A percentile compares a stretch with the other conserved stretches of the same genome.
These are phyloP conservation scores for Hypholoma fasciculare DNA, from an alignment of 768 basidiomycete species.

Conservation along the genomic window DNA sequence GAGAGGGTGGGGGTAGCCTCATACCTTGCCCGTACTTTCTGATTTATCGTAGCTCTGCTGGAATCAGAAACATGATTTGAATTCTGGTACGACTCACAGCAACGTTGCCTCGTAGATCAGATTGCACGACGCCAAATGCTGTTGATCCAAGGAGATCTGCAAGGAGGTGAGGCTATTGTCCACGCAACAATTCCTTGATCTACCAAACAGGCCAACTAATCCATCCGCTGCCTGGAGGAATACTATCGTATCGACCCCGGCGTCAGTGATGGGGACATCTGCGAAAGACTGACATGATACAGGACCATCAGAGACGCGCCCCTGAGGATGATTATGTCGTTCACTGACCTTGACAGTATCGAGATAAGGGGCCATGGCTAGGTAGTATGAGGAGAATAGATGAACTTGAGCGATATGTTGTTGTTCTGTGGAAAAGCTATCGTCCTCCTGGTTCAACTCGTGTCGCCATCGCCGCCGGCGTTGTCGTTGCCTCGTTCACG, in stretches of 20 bases:
- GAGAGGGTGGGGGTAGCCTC: conserved; percentile 64
- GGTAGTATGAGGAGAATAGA: neutral
- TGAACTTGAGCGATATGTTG: conserved; percentile 4
- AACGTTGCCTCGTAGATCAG: conserved; percentile 91
- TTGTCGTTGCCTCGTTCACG: neutral
- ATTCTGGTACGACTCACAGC: conserved; percentile 46
- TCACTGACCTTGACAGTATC: conserved; percentile 61
- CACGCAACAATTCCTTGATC: conserved; percentile 18
- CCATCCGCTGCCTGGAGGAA: conserved; percentile 92
- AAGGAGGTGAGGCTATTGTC: neutral
- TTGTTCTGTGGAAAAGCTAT: neutral
- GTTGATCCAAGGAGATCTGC: conserved; percentile 83
- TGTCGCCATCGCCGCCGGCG: neutral
- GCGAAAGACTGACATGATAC: conserved; percentile 76
- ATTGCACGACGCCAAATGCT: conserved; percentile 82
- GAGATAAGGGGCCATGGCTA: conserved; percentile 73
- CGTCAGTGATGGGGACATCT: conserved; percentile 83
- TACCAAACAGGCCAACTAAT: conserved; percentile 89
- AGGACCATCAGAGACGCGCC: neutral
- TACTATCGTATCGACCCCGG: conserved; percentile 82
- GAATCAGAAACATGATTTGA: neutral
- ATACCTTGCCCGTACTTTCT: conserved; percentile 92
- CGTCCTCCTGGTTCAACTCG: neutral
- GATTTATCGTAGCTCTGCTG: conserved; percentile 2
- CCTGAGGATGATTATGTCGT: neutral